Base-by-base conservation (phyloP, 1,284 basidiomycete genomes). In the Rhodofomes roseus region DNA sequence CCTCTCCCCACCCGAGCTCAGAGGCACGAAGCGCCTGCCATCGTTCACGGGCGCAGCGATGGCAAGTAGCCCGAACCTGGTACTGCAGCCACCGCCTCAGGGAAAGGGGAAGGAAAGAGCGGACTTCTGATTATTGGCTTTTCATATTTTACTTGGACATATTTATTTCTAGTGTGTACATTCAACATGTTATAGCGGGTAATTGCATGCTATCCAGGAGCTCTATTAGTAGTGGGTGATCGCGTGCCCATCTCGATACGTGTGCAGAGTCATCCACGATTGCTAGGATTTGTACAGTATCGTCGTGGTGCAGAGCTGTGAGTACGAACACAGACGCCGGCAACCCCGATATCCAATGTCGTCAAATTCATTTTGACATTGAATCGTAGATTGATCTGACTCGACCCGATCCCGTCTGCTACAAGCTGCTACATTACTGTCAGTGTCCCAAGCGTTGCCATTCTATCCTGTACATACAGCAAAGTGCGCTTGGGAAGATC, bases 11-110 rank as follows among this genome's bases (percentile, higher is more conserved):
- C 63, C 69, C 6, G 70, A 71, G 20, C 73, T 73, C 65, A 65
- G 75, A 62, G 68, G 72, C 27, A 72, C 76, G 39, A 75, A 80
- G 55, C 77, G 83, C 34, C 71, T 86, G 20, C 77, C 78, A 2
- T 81, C 83, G 2, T 80, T 82, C 63, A 73, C 73, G 4, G 70
- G 76, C 18, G 71, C 73, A 31, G 79, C 76, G 27, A 78, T 77
- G 70, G 74, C 77, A 4, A 86, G 81, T 67, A 78, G 80, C n/a
- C 83, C 86, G 0, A 81, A 79, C 63, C 70, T 86, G 18, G 63
- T 74, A 20, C 67, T 81, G 16, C 70, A 67, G 14, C 71, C 77
- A n/a, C 77, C 81, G 12, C 78, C 79, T 22, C 77, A 77, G 60
- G 27, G 62, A 14, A 70, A 71, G 57, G 70, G 71, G 36, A 73